Evolutionary conservation across 2,329 filamentous ascomycete genomes (phyloP), one percentile per base, ranked within the genome.

Genomic region (Elsinoe ampelina): DNA sequence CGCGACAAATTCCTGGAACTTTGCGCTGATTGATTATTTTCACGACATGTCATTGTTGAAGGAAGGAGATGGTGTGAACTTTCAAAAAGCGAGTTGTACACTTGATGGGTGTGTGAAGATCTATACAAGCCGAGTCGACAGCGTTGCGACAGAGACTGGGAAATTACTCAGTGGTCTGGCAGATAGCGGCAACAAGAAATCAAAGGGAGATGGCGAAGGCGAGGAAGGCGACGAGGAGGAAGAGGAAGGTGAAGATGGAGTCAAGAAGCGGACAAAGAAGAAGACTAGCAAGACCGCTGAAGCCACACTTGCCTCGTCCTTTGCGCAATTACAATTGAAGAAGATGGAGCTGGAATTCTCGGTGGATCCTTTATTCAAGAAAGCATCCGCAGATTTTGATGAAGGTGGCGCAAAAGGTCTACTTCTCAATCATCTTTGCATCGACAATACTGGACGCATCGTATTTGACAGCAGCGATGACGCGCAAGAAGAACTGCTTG

Each of bases 11-110:
- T 96, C 91, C 30, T 98, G 93, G 93, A 97, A 97, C 71, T 97
- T 98, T 73, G 93, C 93, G n/a, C 81, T 98, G 15, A 98, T 98
- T 68, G 93, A 98, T 72, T 98, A 98, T 73, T 98, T 98, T 67
- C 92, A 98, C 71, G 93, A 98, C 67, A 97, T 98, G 93, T 95
- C 90, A 1, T 76, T 98, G 42, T 77, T 98, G 48, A 95, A 95
- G 69, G 93, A 98, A 68, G 93, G 93, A 30, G 90, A 98, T 62
- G 87, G 91, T 12, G 91, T 98, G 72, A 98, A 98, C 70, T 98
- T 98, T 65, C 93, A 98, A 70, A 95, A 95, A 71, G 93, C 93
- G 58, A 96, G 91, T 73, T 97, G 90, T 73, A 98, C 93, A 0
- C 78, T 98, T 15, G 93, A 98, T 68, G 93, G 93, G 17, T 98